Percentiles rank a stretch among this genome's conserved stretches.
phyloP scores from a whole-genome alignment of 2,329 filamentous ascomycete genomes.

The Plectosphaerella cucumerina region DNA sequence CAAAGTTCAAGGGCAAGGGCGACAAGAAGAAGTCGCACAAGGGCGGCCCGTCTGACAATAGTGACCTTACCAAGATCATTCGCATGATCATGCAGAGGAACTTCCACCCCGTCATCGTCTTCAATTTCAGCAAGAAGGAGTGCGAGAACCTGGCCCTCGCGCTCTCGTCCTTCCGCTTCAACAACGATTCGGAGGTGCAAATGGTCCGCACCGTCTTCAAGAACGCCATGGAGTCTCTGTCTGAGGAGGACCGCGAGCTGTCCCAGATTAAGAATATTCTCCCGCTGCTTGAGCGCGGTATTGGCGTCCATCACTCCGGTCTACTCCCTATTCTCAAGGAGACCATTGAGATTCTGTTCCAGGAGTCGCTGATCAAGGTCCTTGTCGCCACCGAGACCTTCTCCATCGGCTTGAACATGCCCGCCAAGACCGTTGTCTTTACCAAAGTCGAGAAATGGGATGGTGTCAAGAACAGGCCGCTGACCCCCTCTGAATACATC shows the following conservation, averaged over 20 bases:
- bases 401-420: constrained; percentile 98
- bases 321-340: constrained; percentile 95
- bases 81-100: constrained; percentile 98
- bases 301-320: constrained; percentile 96
- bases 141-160: constrained; percentile 87
- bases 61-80: constrained; percentile 95
- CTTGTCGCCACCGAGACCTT: constrained; percentile 98
- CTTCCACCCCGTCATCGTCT: constrained; percentile 97
- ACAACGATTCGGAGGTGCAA: constrained; percentile 90
- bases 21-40: constrained; percentile 92
- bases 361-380: constrained; percentile 96
- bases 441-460: constrained; percentile 96
- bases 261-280: constrained; percentile 90
- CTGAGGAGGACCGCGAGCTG: constrained; percentile 82
- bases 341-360: constrained; percentile 97
- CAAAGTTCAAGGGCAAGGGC: constrained; percentile 79
- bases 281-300: constrained; percentile 82
- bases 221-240: constrained; percentile 87
- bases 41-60: constrained; percentile 67
- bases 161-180: constrained; percentile 86
- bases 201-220: constrained; percentile 94
- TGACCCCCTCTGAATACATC: constrained; percentile 94
- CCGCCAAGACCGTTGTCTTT: constrained; percentile 98
- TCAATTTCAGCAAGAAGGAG: constrained; percentile 98
- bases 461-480: constrained; percentile 71